Percentiles rank a stretch among this genome's conserved stretches.
phyloP scores from a whole-genome alignment of 306 rosid species.

The Begonia masoniana region DNA sequence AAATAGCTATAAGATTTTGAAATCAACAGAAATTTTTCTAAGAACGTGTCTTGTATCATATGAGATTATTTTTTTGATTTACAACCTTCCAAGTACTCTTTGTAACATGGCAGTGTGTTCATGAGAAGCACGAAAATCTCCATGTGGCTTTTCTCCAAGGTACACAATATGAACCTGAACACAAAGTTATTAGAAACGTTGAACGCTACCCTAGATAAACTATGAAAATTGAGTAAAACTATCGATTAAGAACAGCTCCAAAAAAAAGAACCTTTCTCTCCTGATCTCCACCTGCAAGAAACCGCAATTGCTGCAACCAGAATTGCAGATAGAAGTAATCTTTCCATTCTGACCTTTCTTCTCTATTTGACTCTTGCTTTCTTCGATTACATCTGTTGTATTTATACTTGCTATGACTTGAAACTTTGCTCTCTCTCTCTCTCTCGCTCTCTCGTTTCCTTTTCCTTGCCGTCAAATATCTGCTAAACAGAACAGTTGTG shows the following conservation, averaged over 20 bases:
- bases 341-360: background rate
- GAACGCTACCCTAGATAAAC: background rate
- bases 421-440: too few species aligned
- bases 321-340: conserved; percentile 6
- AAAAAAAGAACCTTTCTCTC: conserved; percentile 15
- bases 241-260: background rate
- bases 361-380: too few species aligned
- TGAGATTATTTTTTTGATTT: background rate
- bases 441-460: too few species aligned
- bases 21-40: background rate
- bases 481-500: too few species aligned
- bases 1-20: too few species aligned
- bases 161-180: conserved; percentile 19
- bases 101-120: conserved; percentile 18
- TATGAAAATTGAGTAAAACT: background rate
- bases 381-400: too few species aligned
- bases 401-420: too few species aligned
- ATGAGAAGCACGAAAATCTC: conserved; percentile 4
- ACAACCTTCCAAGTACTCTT: conserved; percentile 21
- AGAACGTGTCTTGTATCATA: background rate
- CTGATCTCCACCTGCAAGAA: conserved; percentile 10
- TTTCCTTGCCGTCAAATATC: too few species aligned
- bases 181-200: background rate
- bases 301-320: conserved; percentile 14
- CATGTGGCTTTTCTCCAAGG: conserved; percentile 14